phyloP scores from a whole-genome alignment of 495 filamentous ascomycete species.

The Daldinia childiae region DNA sequence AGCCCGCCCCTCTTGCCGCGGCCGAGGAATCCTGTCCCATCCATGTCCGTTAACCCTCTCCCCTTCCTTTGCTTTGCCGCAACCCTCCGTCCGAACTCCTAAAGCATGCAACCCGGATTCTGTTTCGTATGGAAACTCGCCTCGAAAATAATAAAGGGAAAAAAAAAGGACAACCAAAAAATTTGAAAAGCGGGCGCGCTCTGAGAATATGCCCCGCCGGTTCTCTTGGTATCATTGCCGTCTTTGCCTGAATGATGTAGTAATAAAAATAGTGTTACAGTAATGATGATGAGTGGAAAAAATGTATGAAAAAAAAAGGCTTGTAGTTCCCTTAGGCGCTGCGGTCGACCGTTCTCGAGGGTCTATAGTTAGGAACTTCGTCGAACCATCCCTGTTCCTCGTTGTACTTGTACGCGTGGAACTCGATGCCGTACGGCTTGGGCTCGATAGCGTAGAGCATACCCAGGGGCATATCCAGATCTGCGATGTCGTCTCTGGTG shows the following conservation, averaged over 20 bases:
- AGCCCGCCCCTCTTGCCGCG: constrained; percentile 8
- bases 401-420: constrained; percentile 92
- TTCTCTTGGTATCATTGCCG: constrained; percentile 40
- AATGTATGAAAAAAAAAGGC: background rate
- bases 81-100: constrained; percentile 16
- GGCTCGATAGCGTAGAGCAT: constrained; percentile 94
- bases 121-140: constrained; percentile 1
- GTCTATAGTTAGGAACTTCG: constrained; percentile 77
- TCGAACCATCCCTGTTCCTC: constrained; percentile 80
- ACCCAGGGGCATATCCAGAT: constrained; percentile 90
- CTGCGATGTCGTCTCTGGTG: constrained; percentile 86
- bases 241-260: constrained; percentile 28
- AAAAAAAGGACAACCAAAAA: constrained; percentile 17
- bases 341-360: constrained; percentile 64
- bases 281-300: constrained; percentile 17
- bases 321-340: constrained; percentile 28
- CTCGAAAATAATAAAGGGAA: background rate
- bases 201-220: constrained; percentile 23
- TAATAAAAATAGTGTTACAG: constrained; percentile 28
- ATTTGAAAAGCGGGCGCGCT: constrained; percentile 3
- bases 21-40: constrained; percentile 9
- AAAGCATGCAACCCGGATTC: constrained; percentile 22
- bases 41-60: background rate
- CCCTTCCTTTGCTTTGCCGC: background rate
- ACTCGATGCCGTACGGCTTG: constrained; percentile 97